phyloP scores from a whole-genome alignment of 164 flowering plant genomes.

The Cinnamomum micranthum region DNA sequence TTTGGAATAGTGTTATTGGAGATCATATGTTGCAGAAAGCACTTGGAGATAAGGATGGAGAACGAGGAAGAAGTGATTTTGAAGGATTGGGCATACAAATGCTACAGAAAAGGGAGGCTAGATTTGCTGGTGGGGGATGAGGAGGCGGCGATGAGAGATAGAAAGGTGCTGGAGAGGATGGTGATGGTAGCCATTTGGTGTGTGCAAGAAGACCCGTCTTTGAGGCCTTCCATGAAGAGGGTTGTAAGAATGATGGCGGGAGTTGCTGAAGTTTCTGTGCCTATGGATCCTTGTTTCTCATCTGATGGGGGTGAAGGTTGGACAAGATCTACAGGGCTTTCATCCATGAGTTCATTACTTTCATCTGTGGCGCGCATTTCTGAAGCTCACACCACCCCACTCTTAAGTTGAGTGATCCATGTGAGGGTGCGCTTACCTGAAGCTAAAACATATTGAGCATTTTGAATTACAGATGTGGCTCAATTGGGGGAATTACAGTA shows the following conservation, averaged over 20 bases:
- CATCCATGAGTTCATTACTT: too few relatives aligned
- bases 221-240: slow-evolving; percentile 16
- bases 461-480: too few relatives aligned
- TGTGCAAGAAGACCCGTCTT: slow-evolving; percentile 12
- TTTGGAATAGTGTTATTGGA: slow-evolving; percentile 23
- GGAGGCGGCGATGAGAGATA: slow-evolving; percentile 10
- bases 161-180: slow-evolving; percentile 4
- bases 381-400: too few relatives aligned
- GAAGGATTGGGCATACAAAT: slow-evolving; percentile 21
- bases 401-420: too few relatives aligned
- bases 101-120: slow-evolving; percentile 11
- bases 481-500: too few relatives aligned
- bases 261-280: slow-evolving; percentile 12
- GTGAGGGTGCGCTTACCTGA: too few relatives aligned
- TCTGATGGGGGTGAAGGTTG: neutral
- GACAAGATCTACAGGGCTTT: too few relatives aligned
- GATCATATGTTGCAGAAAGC: slow-evolving; percentile 18
- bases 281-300: slow-evolving; percentile 15
- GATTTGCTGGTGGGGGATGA: slow-evolving; percentile 9
- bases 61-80: slow-evolving; percentile 11
- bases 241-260: slow-evolving; percentile 12
- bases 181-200: slow-evolving; percentile 14
- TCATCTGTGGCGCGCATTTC: too few relatives aligned
- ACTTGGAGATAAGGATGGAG: slow-evolving; percentile 2
- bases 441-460: too few relatives aligned